Base-by-base conservation (phyloP, 345 rosid species). In the Lepidium didymum region DNA sequence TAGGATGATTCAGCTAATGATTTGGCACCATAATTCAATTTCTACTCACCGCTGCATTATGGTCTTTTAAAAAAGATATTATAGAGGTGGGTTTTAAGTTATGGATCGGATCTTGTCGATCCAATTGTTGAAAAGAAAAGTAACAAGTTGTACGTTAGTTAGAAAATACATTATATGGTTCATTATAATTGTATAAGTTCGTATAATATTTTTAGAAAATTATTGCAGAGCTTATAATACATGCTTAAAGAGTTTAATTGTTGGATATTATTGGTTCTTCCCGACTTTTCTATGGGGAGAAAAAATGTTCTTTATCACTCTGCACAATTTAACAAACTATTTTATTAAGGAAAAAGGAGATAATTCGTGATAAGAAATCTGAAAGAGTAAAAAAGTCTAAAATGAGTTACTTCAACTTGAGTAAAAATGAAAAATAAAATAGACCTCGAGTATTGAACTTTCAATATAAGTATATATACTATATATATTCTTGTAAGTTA, bases 371-470 rank as follows among this genome's bases (percentile, higher is more conserved):
- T 66, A 42, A 2, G 23, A 40, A 34, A 42, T 21, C 55, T 35
- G 38, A 68, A 63, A 63, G 68, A 68, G 56, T 70, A 12, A 50
- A 43, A 11, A 11, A 43, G 21, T 70, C 68, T 23, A 14, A 4
- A 31, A 50, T 23, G 15, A 70, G 33, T 19, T 62, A 52, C 19
- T 13, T 34, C 46, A 34, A 42, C 33, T 53, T 11, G 62, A 36
- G 19, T 43, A 34, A 59, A 23, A 43, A 53, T 8, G 21, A 43
- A 69, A 61, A 49, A 7, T 5, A 52, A 59, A 15, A 5, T 27
- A 14, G 45, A 36, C 52, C 18, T 61, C 3, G n/a, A 13, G 3
- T 14, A 64, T 4, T 33, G 31, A 41, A 53, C 21, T 62, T 64
- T 62, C 68, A 62, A 35, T 25, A 27, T 46, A 14, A 62, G 56